Percentiles rank a stretch among this genome's conserved stretches.
Conservation (phyloP, 768 basidiomycete genomes). For the Suillus placidus region DNA sequence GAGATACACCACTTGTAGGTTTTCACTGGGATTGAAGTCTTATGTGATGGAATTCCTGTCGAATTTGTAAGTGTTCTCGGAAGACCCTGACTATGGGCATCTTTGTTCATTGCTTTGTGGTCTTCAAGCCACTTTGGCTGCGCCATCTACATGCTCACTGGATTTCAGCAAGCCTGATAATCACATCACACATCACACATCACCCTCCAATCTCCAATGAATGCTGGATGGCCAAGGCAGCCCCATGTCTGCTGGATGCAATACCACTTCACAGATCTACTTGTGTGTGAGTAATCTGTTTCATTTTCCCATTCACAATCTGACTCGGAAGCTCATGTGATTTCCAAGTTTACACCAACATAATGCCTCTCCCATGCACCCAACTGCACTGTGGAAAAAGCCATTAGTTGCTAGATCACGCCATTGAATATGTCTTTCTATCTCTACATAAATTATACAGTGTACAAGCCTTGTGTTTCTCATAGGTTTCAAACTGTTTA, state of each 20-base stretch:
- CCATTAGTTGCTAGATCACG: background rate
- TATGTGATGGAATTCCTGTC: no score
- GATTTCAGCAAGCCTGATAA: background rate
- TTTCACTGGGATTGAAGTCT: no score
- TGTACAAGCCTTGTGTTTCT: background rate
- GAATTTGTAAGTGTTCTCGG: no score
- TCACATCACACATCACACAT: background rate
- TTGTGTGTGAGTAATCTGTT: background rate
- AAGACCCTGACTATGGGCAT: no score
- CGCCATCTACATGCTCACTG: background rate
- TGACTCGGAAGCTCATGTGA: background rate
- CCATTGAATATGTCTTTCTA: background rate
- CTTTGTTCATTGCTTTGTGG: no score
- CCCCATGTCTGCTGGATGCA: background rate
- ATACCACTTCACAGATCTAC: background rate
- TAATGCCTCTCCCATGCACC: background rate
- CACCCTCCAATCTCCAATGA: background rate
- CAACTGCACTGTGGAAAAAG: background rate
- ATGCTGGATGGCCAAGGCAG: background rate
- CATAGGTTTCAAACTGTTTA: background rate
- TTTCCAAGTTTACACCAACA: background rate
- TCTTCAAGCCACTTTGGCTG: background rate
- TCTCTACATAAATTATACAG: background rate
- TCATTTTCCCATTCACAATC: slow-evolving; percentile 1
- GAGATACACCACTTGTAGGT: no score